phyloP scores from a whole-genome alignment of 1,139 yeast species.

The Lodderomyces metapsilosis region DNA sequence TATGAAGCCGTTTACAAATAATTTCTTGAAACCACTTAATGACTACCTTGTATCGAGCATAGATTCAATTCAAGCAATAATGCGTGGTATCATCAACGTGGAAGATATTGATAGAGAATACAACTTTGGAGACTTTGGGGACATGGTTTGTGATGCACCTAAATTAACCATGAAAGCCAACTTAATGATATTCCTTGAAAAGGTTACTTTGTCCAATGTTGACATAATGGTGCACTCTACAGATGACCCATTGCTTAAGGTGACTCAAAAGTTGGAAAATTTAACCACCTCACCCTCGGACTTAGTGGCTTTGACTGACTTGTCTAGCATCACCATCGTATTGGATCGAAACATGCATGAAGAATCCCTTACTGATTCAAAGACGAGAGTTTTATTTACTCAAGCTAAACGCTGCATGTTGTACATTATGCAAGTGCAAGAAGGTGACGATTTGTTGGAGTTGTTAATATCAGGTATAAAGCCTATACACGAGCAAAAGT shows the following conservation, averaged over 20 bases:
- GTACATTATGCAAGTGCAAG: conserved; percentile 80
- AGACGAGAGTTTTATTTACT: conserved; percentile 57
- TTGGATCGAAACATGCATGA: conserved; percentile 54
- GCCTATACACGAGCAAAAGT: conserved; percentile 64
- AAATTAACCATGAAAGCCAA: conserved; percentile 58
- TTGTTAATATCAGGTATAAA: conserved; percentile 70
- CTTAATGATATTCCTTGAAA: conserved; percentile 63
- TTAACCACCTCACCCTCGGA: conserved; percentile 40
- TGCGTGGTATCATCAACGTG: conserved; percentile 52
- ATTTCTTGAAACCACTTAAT: conserved; percentile 77
- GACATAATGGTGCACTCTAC: conserved; percentile 49
- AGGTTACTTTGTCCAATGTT: conserved; percentile 52
- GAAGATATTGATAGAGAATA: conserved; percentile 57
- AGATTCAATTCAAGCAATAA: conserved; percentile 44
- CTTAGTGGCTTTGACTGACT: conserved; percentile 39
- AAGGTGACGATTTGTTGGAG: conserved; percentile 69
- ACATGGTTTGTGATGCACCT: conserved; percentile 69
- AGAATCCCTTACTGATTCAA: conserved; percentile 42
- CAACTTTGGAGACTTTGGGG: conserved; percentile 66
- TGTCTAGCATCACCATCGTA: conserved; percentile 37
- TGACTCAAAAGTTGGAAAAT: conserved; percentile 32
- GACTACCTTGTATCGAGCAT: conserved; percentile 58
- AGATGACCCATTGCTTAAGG: conserved; percentile 57
- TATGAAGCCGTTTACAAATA: conserved; percentile 68
- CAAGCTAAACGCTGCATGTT: conserved; percentile 81